Conservation (phyloP, 768 basidiomycete species). For the Plicaturopsis crispa region DNA sequence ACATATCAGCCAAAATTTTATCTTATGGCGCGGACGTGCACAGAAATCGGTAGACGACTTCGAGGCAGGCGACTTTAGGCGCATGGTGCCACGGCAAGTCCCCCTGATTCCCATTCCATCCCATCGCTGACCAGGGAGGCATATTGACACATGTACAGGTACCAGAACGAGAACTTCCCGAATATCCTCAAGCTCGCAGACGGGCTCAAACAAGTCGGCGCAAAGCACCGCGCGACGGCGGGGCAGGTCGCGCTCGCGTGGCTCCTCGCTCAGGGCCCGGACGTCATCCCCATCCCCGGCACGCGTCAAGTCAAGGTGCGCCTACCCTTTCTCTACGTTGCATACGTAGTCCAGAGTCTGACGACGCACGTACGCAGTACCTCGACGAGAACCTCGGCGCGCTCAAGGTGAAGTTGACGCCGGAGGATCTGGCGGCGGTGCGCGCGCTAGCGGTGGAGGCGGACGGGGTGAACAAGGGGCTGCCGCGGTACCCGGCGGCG, state of each 20-base stretch:
- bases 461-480: no score
- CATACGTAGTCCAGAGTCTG: no score
- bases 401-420: conserved; percentile 16
- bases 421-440: conserved; percentile 20
- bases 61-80: conserved; percentile 19
- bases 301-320: conserved; percentile 22
- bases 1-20: background rate
- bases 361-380: no score
- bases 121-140: no score
- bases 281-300: conserved; percentile 34
- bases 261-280: conserved; percentile 28
- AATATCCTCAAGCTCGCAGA: conserved; percentile 26
- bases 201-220: conserved; percentile 21
- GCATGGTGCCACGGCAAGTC: conserved; percentile 8
- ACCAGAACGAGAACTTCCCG: conserved; percentile 9
- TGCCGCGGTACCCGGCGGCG: no score
- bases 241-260: conserved; percentile 35
- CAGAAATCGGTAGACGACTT: conserved; percentile 9
- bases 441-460: conserved; percentile 11
- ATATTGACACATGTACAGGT: no score
- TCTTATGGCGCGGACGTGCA: background rate
- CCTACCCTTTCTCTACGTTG: background rate
- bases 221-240: conserved; percentile 22
- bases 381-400: conserved; percentile 31
- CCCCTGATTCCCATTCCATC: conserved; percentile 4